Base-by-base conservation (phyloP, 345 rosid genomes). In the Balakata baccata region DNA sequence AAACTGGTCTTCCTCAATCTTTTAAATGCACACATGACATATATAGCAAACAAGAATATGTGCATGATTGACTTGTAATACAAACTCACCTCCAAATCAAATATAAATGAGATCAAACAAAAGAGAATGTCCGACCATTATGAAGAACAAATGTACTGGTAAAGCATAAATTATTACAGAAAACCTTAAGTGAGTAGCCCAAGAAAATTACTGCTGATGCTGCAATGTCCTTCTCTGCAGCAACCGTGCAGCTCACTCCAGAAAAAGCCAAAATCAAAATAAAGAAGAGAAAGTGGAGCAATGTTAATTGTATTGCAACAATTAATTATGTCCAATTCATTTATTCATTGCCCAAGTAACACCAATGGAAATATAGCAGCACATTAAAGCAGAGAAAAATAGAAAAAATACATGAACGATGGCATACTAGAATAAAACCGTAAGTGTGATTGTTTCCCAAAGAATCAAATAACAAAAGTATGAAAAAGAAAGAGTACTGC, bases 171-270 rank as follows among this genome's bases (percentile, higher is more conserved):
- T 12, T 25, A n/a, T 12, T 25, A 59, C 17, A 70, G 3, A 75
- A 51, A 71, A 94, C 93, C 98, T 88, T 89, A 68, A 92, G 93
- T 45, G 97, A 96, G 78, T 92, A 94, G 60, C 96, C 94, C 83
- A 91, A 78, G 85, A 96, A 94, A 80, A 92, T 81, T 29, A 94
- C 72, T 29, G 94, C 87, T 49, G 86, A 83, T 71, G 86, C 85
- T 57, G 50, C 53, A 52, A 90, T 82, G 60, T 78, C 92, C 72
- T 79, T 85, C 79, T 76, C 83, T 18, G 77, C 70, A 66, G 97
- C 85, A 18, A 92, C 92, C 97, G 90, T 87, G 83, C 96, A 92
- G 74, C 94, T 90, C 69, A 94, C 91, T 84, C 94, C 90, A 79
- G 73, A 78, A 66, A 72, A 18, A 69, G 49, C 56, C 54, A 66